Conservation (phyloP, 805 yeast genomes). For the Kluyveromyces lactis region DNA sequence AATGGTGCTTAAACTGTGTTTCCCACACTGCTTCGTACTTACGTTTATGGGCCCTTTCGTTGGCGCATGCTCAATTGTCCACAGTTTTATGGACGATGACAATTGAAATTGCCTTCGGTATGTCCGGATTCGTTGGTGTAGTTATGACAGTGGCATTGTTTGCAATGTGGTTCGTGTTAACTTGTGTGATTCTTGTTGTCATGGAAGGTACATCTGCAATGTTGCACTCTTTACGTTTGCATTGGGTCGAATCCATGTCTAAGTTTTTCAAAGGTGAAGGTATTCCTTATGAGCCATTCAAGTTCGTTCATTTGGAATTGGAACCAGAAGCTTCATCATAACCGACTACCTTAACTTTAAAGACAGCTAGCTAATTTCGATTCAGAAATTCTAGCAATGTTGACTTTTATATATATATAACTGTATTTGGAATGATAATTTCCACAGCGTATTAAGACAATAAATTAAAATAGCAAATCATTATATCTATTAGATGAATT, state of each 20-base stretch:
- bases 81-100: constrained; percentile 74
- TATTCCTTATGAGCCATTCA: constrained; percentile 55
- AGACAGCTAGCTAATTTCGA: too few relatives aligned
- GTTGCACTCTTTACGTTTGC: constrained; percentile 69
- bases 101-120: constrained; percentile 50
- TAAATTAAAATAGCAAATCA: too few relatives aligned
- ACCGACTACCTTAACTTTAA: too few relatives aligned
- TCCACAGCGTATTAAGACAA: too few relatives aligned
- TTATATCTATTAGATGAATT: too few relatives aligned
- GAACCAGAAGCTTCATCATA: constrained; percentile 7
- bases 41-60: constrained; percentile 70
- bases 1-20: constrained; percentile 71
- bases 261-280: constrained; percentile 77
- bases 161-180: constrained; percentile 68
- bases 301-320: constrained; percentile 29
- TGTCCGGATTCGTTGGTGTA: constrained; percentile 46
- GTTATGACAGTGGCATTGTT: constrained; percentile 51
- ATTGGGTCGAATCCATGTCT: constrained; percentile 80
- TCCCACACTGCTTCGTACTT: constrained; percentile 74
- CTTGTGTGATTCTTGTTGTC: constrained; percentile 58
- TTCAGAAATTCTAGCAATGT: too few relatives aligned
- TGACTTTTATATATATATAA: too few relatives aligned
- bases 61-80: constrained; percentile 75
- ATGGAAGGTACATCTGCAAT: constrained; percentile 86
- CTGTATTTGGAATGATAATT: too few relatives aligned